Conservation (phyloP, 2,329 filamentous ascomycete genomes). For the Aulographum hederae region DNA sequence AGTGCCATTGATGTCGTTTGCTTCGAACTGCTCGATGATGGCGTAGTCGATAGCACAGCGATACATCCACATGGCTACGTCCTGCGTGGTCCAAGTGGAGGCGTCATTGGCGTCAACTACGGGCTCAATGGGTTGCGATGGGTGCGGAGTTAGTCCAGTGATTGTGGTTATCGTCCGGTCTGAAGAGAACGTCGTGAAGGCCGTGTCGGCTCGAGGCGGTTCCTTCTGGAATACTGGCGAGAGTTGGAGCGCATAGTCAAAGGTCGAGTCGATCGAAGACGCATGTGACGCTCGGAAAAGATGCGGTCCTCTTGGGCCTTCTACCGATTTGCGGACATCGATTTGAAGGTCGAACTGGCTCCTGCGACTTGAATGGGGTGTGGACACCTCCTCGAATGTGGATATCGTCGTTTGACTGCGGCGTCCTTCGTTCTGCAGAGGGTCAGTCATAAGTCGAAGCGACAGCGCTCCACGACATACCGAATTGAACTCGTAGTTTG, state of each 20-base stretch:
- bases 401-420: slow-evolving; percentile 74
- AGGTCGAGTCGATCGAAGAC: slow-evolving; percentile 32
- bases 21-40: slow-evolving; percentile 67
- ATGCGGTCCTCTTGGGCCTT: slow-evolving; percentile 73
- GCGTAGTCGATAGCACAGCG: slow-evolving; percentile 60
- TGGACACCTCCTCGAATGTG: slow-evolving; percentile 67
- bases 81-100: slow-evolving; percentile 50
- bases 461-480: slow-evolving; percentile 47
- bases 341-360: slow-evolving; percentile 31
- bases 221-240: slow-evolving; percentile 57
- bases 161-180: not conserved
- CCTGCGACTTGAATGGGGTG: slow-evolving; percentile 50
- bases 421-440: slow-evolving; percentile 33
- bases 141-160: slow-evolving; percentile 1
- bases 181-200: slow-evolving; percentile 10
- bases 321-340: slow-evolving; percentile 39
- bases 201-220: slow-evolving; percentile 23
- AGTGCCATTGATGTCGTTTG: slow-evolving; percentile 80
- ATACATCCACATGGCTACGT: slow-evolving; percentile 76
- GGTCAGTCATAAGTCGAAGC: slow-evolving; percentile 43
- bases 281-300: slow-evolving; percentile 55
- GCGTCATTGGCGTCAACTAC: slow-evolving; percentile 21
- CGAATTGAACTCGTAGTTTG: too few species aligned
- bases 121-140: not conserved
- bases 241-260: slow-evolving; percentile 41